These are phyloP conservation scores for Quercus lobata DNA, from an alignment of 331 rosid genomes.

Conservation along the genomic window DNA sequence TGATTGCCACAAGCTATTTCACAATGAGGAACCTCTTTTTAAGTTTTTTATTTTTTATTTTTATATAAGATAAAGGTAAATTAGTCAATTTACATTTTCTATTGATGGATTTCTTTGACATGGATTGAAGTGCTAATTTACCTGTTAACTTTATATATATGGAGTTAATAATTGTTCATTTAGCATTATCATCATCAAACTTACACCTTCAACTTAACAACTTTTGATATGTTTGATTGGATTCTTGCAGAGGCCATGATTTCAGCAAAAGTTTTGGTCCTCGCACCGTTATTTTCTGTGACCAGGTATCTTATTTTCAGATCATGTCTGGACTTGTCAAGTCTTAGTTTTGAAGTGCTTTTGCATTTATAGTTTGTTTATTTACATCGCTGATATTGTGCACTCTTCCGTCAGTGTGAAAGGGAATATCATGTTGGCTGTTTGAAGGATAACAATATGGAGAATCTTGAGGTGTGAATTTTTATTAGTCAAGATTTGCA, in stretches of 20 bases:
- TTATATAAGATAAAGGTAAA: too few relatives aligned
- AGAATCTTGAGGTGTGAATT: conserved; percentile 48
- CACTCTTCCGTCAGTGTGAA: conserved; percentile 54
- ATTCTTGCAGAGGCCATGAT: conserved; percentile 49
- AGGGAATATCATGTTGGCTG: conserved; percentile 79
- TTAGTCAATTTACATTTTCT: too few relatives aligned
- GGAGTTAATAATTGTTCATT: neutral
- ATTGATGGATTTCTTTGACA: too few relatives aligned
- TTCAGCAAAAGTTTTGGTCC: conserved; percentile 68
- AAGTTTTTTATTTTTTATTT: too few relatives aligned
- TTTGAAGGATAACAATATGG: conserved; percentile 60
- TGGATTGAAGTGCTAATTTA: too few relatives aligned
- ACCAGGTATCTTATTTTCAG: conserved; percentile 52
- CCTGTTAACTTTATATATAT: neutral
- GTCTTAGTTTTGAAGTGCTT: neutral
- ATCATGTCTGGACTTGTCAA: neutral
- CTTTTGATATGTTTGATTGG: conserved; percentile 10
- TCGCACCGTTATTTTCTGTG: conserved; percentile 67
- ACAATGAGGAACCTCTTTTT: too few relatives aligned
- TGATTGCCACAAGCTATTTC: too few relatives aligned
- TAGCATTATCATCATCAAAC: neutral
- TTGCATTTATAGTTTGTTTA: neutral
- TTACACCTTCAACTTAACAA: neutral
- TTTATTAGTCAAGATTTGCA: neutral
- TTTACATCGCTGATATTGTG: neutral